Conservation (phyloP, 2,329 filamentous ascomycete genomes). For the Lizonia empirigonia region DNA sequence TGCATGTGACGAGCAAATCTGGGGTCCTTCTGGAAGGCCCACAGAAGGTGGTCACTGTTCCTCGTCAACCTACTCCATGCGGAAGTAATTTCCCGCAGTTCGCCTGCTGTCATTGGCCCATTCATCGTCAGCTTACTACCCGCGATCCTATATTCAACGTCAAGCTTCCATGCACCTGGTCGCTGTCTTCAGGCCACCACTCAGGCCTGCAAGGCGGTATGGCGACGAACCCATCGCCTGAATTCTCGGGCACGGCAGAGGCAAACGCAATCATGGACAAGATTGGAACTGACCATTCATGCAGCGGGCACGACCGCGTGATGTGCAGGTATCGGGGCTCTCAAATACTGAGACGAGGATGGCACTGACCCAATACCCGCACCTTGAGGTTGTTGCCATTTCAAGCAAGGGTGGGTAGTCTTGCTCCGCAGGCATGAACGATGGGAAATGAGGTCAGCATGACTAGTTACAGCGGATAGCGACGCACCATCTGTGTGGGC, state of each 20-base stretch:
- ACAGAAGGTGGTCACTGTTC: conserved; percentile 7
- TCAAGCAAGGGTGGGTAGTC: background rate
- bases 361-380: conserved; percentile 3
- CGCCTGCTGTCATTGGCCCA: conserved; percentile 1
- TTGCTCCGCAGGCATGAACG: conserved; percentile 14
- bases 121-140: conserved; percentile 1
- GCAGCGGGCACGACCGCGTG: conserved; percentile 6
- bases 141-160: conserved; percentile 9
- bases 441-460: conserved; percentile 20
- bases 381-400: conserved; percentile 6
- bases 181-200: conserved; percentile 4
- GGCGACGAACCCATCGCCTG: conserved; percentile 7
- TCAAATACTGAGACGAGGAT: conserved; percentile 14
- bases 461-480: conserved; percentile 4
- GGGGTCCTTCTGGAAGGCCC: conserved; percentile 11
- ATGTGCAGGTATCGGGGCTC: background rate
- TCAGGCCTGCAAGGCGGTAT: conserved; percentile 8
- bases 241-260: conserved; percentile 10
- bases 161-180: conserved; percentile 2
- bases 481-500: conserved; percentile 5
- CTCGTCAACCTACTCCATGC: conserved; percentile 2
- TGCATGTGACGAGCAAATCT: conserved; percentile 17
- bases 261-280: background rate
- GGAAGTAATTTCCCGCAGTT: conserved; percentile 1
- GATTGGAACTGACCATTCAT: conserved; percentile 11